A percentile compares a stretch with the other conserved stretches of the same genome.
These are phyloP conservation scores for Verticillium nonalfalfae DNA, from an alignment of 2,329 filamentous ascomycete species.

Conservation along the genomic window DNA sequence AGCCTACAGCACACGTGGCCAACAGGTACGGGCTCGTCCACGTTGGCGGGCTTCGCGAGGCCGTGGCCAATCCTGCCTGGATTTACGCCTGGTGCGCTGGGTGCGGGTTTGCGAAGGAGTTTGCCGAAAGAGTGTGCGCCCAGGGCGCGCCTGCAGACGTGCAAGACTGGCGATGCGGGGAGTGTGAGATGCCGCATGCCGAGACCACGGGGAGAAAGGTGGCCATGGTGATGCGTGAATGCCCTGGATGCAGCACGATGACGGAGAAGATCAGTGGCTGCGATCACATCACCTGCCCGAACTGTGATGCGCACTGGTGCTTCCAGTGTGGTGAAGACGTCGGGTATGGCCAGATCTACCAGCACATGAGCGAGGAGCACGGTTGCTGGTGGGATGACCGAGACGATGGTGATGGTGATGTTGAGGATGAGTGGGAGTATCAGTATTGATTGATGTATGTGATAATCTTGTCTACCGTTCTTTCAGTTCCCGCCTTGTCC, in stretches of 20 bases:
- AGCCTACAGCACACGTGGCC: slow-evolving; percentile 28
- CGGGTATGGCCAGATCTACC: slow-evolving; percentile 22
- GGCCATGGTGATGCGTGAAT: slow-evolving; percentile 16
- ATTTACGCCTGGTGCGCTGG: slow-evolving; percentile 41
- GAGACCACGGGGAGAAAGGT: slow-evolving; percentile 8
- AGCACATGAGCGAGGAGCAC: slow-evolving; percentile 26
- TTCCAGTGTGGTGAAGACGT: slow-evolving; percentile 27
- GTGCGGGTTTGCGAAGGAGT: slow-evolving; percentile 34
- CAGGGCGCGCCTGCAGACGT: slow-evolving; percentile 29
- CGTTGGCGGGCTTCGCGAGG: slow-evolving; percentile 28
- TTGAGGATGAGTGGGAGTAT: not conserved
- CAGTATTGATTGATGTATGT: too few relatives aligned
- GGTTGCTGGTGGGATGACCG: slow-evolving; percentile 14
- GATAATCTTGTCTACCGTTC: too few relatives aligned
- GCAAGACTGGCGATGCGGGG: slow-evolving; percentile 32
- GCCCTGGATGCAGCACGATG: slow-evolving; percentile 27
- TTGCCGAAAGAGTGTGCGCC: slow-evolving; percentile 36
- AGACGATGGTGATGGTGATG: not conserved
- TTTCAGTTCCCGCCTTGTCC: too few relatives aligned
- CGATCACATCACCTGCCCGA: slow-evolving; percentile 26
- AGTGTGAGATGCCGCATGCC: slow-evolving; percentile 19
- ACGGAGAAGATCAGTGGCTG: slow-evolving; percentile 30
- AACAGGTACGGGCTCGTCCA: slow-evolving; percentile 27
- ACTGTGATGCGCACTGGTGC: slow-evolving; percentile 31
- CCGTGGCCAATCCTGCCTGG: slow-evolving; percentile 31